These are phyloP conservation scores for Leishmania major DNA, from an alignment of 208 protist genomes.

Conservation along the genomic window DNA sequence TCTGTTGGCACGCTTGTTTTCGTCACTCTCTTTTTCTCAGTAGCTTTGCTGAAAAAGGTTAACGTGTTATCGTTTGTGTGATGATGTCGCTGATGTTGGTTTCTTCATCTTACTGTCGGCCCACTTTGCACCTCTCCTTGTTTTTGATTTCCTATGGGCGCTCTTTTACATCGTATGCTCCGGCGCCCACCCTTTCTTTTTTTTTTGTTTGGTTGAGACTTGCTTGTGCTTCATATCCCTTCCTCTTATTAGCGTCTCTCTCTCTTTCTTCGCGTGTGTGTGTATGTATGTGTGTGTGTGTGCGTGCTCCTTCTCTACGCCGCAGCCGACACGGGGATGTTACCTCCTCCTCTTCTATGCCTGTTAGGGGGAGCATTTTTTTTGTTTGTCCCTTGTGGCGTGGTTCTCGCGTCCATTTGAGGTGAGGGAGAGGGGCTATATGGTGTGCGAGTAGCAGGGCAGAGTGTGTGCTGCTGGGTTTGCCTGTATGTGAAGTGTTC, in stretches of 20 bases:
- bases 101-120: not conserved
- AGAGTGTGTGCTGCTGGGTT: not conserved
- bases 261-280: not conserved
- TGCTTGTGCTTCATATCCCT: not conserved
- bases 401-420: not conserved
- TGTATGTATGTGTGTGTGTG: no score
- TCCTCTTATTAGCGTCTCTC: not conserved
- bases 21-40: not conserved
- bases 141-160: not conserved
- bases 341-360: not conserved
- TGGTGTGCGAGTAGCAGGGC: not conserved
- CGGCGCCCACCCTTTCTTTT: no score
- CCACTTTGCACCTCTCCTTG: not conserved
- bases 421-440: not conserved
- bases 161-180: not conserved
- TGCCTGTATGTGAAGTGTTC: not conserved
- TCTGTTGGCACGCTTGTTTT: not conserved
- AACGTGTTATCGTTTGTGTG: not conserved
- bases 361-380: not conserved
- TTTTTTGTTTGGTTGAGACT: not conserved
- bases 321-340: not conserved
- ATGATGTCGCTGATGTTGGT: not conserved
- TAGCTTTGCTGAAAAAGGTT: not conserved
- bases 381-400: not conserved
- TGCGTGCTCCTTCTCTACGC: not conserved